Percentiles rank a stretch among this genome's conserved stretches.
Conservation (phyloP, 2,329 filamentous ascomycete genomes). For the Macrophomina pseudophaseolina region DNA sequence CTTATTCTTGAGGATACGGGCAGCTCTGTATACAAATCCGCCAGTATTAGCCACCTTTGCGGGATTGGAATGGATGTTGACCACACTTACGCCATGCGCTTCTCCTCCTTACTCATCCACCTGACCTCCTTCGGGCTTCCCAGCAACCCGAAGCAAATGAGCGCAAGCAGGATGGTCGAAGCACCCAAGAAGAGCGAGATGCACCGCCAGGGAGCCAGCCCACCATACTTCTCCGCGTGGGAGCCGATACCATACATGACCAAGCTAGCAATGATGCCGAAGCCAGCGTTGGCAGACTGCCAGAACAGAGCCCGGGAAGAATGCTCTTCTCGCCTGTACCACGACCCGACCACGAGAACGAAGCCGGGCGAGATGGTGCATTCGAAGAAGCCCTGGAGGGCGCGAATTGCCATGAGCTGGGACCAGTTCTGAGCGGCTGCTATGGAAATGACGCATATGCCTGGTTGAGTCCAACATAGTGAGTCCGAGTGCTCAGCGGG, state of each 20-base stretch:
- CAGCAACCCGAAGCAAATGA: constrained; percentile 32
- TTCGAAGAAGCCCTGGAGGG: constrained; percentile 46
- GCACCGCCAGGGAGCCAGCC: constrained; percentile 21
- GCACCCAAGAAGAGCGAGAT: constrained; percentile 27
- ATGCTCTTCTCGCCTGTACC: constrained; percentile 45
- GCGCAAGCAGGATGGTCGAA: constrained; percentile 29
- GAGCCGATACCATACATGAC: constrained; percentile 26
- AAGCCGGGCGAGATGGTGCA: constrained; percentile 46
- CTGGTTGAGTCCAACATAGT: neutral
- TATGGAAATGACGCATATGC: constrained; percentile 25
- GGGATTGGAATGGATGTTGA: neutral
- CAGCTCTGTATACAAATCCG: constrained; percentile 3
- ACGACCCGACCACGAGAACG: constrained; percentile 41
- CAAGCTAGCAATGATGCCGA: constrained; percentile 32
- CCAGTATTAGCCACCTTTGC: neutral
- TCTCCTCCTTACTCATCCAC: constrained; percentile 30
- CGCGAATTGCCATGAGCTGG: constrained; percentile 43
- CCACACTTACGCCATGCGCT: constrained; percentile 24
- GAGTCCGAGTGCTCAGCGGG: neutral
- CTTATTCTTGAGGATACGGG: constrained; percentile 23
- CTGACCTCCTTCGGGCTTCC: constrained; percentile 35
- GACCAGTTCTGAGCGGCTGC: constrained; percentile 35
- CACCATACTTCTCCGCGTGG: constrained; percentile 23
- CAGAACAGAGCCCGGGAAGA: constrained; percentile 43
- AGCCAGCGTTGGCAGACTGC: constrained; percentile 44